These are phyloP conservation scores for Saksenaea vasiformis DNA, from an alignment of 371 early-diverging fungal species.

Conservation along the genomic window DNA sequence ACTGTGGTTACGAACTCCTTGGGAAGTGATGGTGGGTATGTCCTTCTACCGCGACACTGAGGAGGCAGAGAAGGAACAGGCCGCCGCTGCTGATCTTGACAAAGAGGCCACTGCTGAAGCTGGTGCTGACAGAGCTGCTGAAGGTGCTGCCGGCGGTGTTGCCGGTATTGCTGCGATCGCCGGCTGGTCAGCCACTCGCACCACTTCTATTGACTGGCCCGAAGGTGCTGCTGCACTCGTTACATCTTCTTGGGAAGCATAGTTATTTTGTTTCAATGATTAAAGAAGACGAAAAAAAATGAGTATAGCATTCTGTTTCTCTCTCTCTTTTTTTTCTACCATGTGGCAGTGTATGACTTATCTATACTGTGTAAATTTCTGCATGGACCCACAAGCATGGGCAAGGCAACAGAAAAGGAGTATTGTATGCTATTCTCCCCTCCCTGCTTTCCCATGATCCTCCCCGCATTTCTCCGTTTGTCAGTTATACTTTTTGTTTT, in stretches of 20 bases:
- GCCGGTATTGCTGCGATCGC: constrained; percentile 27
- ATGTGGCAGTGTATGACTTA: not conserved
- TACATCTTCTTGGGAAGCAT: constrained; percentile 36
- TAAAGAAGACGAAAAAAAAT: not conserved
- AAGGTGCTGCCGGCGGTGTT: constrained; percentile 25
- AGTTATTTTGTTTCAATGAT: constrained; percentile 7
- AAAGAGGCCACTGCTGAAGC: constrained; percentile 20
- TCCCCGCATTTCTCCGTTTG: not conserved
- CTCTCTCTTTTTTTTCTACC: not conserved
- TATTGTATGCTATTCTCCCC: too few species aligned
- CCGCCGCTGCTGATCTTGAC: constrained; percentile 25
- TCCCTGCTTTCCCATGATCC: not conserved
- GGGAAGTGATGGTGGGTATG: constrained; percentile 98
- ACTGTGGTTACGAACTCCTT: constrained; percentile 78
- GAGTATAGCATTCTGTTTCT: not conserved
- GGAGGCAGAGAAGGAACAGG: constrained; percentile 78
- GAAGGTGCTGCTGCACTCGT: constrained; percentile 27
- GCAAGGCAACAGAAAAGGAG: not conserved
- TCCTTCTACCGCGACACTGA: constrained; percentile 98
- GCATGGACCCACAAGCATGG: not conserved
- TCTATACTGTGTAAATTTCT: not conserved
- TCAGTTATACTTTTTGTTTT: not conserved
- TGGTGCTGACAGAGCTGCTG: constrained; percentile 33
- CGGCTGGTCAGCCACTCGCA: constrained; percentile 21
- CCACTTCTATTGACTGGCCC: constrained; percentile 40